Conservation (phyloP, 2,329 filamentous ascomycete species). For the Lomentospora prolificans region DNA sequence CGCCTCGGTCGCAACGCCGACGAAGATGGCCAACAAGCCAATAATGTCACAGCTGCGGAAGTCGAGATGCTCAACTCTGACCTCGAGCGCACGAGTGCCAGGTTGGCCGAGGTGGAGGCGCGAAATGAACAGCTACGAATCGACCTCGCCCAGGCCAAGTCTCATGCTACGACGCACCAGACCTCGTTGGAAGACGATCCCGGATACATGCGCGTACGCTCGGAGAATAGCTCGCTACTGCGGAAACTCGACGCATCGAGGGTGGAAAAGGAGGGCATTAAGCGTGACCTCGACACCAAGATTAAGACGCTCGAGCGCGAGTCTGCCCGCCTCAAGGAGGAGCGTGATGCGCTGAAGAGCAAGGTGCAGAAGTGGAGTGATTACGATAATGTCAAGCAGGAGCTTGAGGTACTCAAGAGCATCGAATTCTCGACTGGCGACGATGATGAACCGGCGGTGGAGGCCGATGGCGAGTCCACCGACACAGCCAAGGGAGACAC, state of each 20-base stretch:
- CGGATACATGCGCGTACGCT: conserved; percentile 74
- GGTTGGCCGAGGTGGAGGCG: conserved; percentile 83
- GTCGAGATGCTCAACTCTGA: conserved; percentile 90
- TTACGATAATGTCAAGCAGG: conserved; percentile 93
- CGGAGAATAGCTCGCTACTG: conserved; percentile 86
- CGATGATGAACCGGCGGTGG: conserved; percentile 54
- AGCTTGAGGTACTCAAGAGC: conserved; percentile 92
- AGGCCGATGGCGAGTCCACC: conserved; percentile 23
- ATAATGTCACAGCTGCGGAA: conserved; percentile 73
- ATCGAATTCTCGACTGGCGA: conserved; percentile 93
- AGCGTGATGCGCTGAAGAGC: conserved; percentile 67
- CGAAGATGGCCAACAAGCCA: conserved; percentile 40
- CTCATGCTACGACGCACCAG: conserved; percentile 54
- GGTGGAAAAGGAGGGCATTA: conserved; percentile 74
- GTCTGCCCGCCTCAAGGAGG: conserved; percentile 61
- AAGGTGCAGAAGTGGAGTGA: conserved; percentile 87
- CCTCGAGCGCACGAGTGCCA: conserved; percentile 75
- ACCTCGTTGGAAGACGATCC: conserved; percentile 78
- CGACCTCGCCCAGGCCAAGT: conserved; percentile 82
- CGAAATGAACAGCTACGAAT: conserved; percentile 88
- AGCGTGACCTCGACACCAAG: conserved; percentile 64
- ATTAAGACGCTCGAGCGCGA: conserved; percentile 74
- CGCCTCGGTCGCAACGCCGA: conserved; percentile 68
- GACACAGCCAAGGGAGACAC: conserved; percentile 56
- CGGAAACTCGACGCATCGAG: conserved; percentile 77